Base-by-base conservation (phyloP, 441 rosid genomes). In the Gossypium davidsonii region DNA sequence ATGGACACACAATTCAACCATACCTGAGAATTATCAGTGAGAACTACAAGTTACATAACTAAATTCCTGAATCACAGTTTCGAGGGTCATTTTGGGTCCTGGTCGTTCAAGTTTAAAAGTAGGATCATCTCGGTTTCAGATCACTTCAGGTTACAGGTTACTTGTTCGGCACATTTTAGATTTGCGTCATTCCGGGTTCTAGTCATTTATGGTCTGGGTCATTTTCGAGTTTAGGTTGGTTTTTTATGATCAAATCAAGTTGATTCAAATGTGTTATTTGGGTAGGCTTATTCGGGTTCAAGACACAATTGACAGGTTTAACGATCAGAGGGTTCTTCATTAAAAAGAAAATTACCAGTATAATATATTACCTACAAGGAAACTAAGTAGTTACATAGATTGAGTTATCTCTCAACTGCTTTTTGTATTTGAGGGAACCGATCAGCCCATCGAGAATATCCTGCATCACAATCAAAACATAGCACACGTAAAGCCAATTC, bases 371-470 rank as follows among this genome's bases (percentile, higher is more conserved):
- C 55, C 70, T 67, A 10, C 71, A 48, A 49, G 4, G 57, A 25
- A 46, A 23, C 7, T 14, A 21, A 65, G 31, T 56, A 21, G 28
- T 0, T 57, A 58, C 17, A 6, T 58, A 2, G 18, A 25, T 58
- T 67, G 23, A 21, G 23, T 21, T 21, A 74, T 55, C 71, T 62
- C 67, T 46, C 83, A 64, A 81, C 82, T 15, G 78, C 75, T 8
- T 44, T 74, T 67, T 63, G 78, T 58, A 85, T 59, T 46, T 52
- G 61, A 23, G 98, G 98, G 72, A 90, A 91, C 71, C 89, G 83
- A 65, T 73, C 49, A n/a, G 79, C 81, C 97, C 97, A 93, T 52
- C 87, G 78, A 17, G 88, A 79, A 73, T 87, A 86, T 68, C 93
- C 96, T 91, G 88, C 68, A 80, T 31, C 65, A 82, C 8, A 55